phyloP scores from a whole-genome alignment of 148 eudicot genomes.

The Euryodendron excelsum region DNA sequence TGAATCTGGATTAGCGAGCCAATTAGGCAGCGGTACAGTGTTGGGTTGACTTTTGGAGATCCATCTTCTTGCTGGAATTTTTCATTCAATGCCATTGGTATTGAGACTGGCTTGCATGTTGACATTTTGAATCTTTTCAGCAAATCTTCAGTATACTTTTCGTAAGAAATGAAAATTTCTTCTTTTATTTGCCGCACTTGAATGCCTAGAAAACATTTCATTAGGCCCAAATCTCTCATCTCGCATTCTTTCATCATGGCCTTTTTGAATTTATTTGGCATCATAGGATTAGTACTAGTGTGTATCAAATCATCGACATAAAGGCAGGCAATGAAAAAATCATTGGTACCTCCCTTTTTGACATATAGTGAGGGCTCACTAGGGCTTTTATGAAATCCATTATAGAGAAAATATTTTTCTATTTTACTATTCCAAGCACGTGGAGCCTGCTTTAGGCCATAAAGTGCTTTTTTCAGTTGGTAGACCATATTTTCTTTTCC shows the following conservation, averaged over 20 bases:
- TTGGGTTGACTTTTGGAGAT: neutral
- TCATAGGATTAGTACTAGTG: neutral
- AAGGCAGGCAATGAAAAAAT: neutral
- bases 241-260: neutral
- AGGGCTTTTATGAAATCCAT: neutral
- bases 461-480: neutral
- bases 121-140: neutral
- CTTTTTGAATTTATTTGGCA: neutral
- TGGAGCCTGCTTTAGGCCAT: neutral
- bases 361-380: neutral
- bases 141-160: neutral
- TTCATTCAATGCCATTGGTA: neutral
- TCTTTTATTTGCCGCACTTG: neutral
- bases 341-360: neutral
- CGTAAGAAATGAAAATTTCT: neutral
- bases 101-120: neutral
- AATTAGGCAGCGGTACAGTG: neutral
- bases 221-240: neutral
- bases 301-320: neutral
- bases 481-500: neutral
- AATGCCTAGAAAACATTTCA: neutral
- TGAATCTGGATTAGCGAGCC: neutral
- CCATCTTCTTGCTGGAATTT: too few species aligned
- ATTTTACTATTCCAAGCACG: conserved; percentile 7
- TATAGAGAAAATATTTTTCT: neutral